These are phyloP conservation scores for Trypanosoma conorhini DNA, from an alignment of 208 protist species.

Conservation along the genomic window DNA sequence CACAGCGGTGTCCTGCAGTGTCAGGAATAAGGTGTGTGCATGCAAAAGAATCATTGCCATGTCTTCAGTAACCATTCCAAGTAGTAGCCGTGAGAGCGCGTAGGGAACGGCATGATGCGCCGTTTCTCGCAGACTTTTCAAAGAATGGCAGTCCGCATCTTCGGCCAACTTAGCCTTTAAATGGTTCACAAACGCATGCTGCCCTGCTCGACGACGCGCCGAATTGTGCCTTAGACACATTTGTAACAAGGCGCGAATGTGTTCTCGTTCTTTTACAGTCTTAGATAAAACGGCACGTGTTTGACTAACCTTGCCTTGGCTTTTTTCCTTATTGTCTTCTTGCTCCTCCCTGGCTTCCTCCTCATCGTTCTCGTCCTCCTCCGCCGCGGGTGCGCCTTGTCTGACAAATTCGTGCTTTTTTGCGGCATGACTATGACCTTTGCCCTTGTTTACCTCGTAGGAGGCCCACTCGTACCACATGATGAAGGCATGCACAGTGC, in stretches of 20 bases:
- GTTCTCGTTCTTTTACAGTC: slow-evolving; percentile 72
- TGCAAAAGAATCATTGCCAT: slow-evolving; percentile 74
- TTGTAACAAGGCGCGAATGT: slow-evolving; percentile 78
- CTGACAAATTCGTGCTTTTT: slow-evolving; percentile 1
- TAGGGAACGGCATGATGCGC: slow-evolving; percentile 83
- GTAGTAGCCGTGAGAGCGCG: slow-evolving; percentile 73
- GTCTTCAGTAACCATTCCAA: slow-evolving; percentile 88
- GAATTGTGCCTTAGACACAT: slow-evolving; percentile 89
- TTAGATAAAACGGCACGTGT: slow-evolving; percentile 64
- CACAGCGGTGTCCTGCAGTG: slow-evolving; percentile 58
- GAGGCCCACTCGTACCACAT: slow-evolving; percentile 87
- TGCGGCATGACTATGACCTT: slow-evolving; percentile 16
- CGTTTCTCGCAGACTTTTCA: slow-evolving; percentile 66
- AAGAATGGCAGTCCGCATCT: slow-evolving; percentile 62
- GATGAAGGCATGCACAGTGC: slow-evolving; percentile 58
- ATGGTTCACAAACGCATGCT: slow-evolving; percentile 86
- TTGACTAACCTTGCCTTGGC: slow-evolving; percentile 35
- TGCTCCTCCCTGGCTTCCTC: slow-evolving; percentile 10
- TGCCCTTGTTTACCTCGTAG: slow-evolving; percentile 66
- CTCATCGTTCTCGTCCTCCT: slow-evolving; percentile 12
- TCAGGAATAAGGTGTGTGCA: slow-evolving; percentile 71
- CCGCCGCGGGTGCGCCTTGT: neutral
- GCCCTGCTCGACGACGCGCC: slow-evolving; percentile 67
- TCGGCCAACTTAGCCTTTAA: slow-evolving; percentile 61
- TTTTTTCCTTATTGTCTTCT: slow-evolving; percentile 4